Evolutionary conservation across 106 monocot genomes (phyloP).

Genomic region (Agapanthus africanus): DNA sequence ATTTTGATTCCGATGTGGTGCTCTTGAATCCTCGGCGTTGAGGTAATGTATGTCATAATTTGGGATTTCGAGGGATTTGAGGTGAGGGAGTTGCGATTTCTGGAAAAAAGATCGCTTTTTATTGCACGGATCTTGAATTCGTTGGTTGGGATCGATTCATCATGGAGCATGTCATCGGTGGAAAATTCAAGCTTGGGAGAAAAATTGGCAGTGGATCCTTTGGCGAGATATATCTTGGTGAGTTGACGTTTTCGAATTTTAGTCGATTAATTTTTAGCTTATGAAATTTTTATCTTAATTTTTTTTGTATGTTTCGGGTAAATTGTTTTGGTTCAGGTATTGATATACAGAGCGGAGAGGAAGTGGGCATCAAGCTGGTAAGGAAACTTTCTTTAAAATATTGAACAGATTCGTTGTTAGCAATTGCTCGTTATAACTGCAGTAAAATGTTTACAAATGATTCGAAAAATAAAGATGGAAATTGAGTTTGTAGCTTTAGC

Average conservation of each 20-base stretch:
- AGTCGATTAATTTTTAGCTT: background rate
- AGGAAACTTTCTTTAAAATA: too few relatives aligned
- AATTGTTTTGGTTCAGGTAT: slow-evolving; percentile 44
- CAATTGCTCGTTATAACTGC: background rate
- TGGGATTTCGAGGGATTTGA: background rate
- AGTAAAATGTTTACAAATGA: background rate
- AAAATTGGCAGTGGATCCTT: slow-evolving; percentile 86
- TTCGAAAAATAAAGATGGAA: background rate
- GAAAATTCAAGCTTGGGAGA: slow-evolving; percentile 70
- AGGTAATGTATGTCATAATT: slow-evolving; percentile 5
- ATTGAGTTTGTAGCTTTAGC: background rate
- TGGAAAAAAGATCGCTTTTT: background rate
- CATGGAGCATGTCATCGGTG: slow-evolving; percentile 63
- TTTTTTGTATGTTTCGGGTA: slow-evolving; percentile 1
- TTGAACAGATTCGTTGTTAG: background rate
- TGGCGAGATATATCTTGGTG: slow-evolving; percentile 63
- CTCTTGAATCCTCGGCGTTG: too few relatives aligned
- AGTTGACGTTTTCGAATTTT: background rate
- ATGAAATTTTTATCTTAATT: slow-evolving; percentile 3
- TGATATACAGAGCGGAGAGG: slow-evolving; percentile 75
- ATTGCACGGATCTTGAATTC: background rate
- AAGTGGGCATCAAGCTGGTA: slow-evolving; percentile 84
- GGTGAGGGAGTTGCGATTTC: background rate
- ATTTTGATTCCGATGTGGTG: too few relatives aligned
- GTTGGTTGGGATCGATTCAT: background rate